phyloP scores from a whole-genome alignment of 176 grass and related monocot genomes.

The Juncus inflexus region DNA sequence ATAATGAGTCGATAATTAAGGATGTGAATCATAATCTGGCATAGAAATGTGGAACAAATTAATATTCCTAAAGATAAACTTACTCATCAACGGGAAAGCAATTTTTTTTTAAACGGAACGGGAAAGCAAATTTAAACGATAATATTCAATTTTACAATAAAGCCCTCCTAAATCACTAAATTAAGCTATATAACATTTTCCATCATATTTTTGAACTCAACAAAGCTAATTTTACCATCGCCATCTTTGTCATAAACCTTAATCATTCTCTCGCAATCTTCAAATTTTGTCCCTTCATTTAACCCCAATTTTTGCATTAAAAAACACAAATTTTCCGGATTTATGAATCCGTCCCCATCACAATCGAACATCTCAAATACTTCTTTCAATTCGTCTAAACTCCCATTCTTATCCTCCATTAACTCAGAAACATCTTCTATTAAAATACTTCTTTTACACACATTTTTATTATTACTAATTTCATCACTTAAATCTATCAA shows the following conservation, averaged over 20 bases:
- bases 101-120: too few relatives aligned
- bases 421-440: conserved; percentile 34
- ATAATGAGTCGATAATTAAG: too few relatives aligned
- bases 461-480: neutral
- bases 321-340: conserved; percentile 48
- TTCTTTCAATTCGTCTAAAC: conserved; percentile 49
- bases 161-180: neutral
- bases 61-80: too few relatives aligned
- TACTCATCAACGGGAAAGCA: too few relatives aligned
- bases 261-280: conserved; percentile 60
- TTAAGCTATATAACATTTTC: conserved; percentile 39
- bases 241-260: conserved; percentile 45
- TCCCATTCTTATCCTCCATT: conserved; percentile 45
- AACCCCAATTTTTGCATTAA: conserved; percentile 53
- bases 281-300: conserved; percentile 31
- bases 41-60: too few relatives aligned
- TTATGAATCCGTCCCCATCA: conserved; percentile 61
- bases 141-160: too few relatives aligned
- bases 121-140: too few relatives aligned
- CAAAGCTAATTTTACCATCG: conserved; percentile 53
- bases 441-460: conserved; percentile 19
- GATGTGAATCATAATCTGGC: too few relatives aligned
- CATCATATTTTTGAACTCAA: conserved; percentile 59
- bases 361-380: conserved; percentile 76
- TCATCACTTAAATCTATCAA: neutral